Percentiles rank a stretch among this genome's conserved stretches.
phyloP scores from a whole-genome alignment of 768 basidiomycete genomes.

The Auriculariales sp. region DNA sequence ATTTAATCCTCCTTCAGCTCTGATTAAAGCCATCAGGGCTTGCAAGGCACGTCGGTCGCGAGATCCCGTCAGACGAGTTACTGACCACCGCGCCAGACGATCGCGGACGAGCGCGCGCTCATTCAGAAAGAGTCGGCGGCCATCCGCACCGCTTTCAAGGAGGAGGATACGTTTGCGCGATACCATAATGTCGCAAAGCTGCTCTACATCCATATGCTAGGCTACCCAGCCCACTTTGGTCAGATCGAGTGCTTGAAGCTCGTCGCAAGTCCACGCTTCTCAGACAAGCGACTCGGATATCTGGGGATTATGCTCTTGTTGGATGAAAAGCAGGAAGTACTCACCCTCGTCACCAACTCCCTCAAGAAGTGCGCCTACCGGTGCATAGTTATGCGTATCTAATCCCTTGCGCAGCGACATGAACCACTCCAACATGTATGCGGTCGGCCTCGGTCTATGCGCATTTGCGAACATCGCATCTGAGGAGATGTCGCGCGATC shows the following conservation, averaged over 20 bases:
- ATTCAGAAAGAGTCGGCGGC: constrained; percentile 97
- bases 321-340: constrained; percentile 95
- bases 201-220: constrained; percentile 97
- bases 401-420: constrained; percentile 55
- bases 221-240: constrained; percentile 96
- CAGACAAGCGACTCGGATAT: constrained; percentile 93
- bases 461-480: constrained; percentile 99
- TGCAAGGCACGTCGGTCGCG: constrained; percentile 52
- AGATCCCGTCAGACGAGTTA: background rate
- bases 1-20: constrained; percentile 31
- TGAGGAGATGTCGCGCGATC: constrained; percentile 98
- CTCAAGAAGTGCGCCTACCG: constrained; percentile 71
- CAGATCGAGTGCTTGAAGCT: constrained; percentile 96
- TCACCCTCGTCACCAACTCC: constrained; percentile 95
- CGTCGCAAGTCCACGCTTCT: constrained; percentile 87
- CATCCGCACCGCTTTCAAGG: constrained; percentile 90
- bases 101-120: constrained; percentile 93
- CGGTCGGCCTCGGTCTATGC: constrained; percentile 89
- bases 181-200: constrained; percentile 97
- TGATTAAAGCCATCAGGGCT: constrained; percentile 95
- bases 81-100: constrained; percentile 41
- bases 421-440: constrained; percentile 99
- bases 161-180: constrained; percentile 88
- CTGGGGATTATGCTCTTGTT: constrained; percentile 94
- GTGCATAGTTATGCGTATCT: constrained; percentile 6